Base-by-base conservation (phyloP, 345 rosid species). In the Mangifera indica region DNA sequence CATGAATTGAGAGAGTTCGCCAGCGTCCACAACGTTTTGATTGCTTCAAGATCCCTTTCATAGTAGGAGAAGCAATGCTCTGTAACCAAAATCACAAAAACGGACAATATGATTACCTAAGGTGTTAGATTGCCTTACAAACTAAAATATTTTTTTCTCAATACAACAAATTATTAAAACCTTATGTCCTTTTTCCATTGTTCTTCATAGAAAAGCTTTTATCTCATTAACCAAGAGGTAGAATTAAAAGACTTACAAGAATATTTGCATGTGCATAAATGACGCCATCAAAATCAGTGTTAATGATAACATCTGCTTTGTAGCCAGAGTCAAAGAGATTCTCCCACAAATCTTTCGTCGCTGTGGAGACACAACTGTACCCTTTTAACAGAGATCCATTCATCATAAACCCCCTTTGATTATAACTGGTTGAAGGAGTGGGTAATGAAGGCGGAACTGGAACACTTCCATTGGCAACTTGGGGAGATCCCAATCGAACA, bases 1-100 rank as follows among this genome's bases (percentile, higher is more conserved):
- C 98, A 1, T 49, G 83, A 45, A 92, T 84, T 0, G 93, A 78
- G 72, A 92, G 82, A 56, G 85, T 75, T 78, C 76, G 75, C 66
- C 72, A 77, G 2, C 77, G 74, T 15, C 91, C 91, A 53, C 57
- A 80, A 40, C 70, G 48, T 80, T 86, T 87, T 5, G 92, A 83
- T 80, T 84, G 79, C 76, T 84, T 90, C 74, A 94, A 73, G 87
- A 90, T 85, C 66, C 91, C 93, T 84, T 73, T 92, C 66, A 94
- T 84, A 60, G 85, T 93, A 51, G 83, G 80, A 69, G 97, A 92
- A 69, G 97, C 97, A 83, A 81, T 85, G 54, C 97, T 93, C 98
- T 94, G 78, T 68, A n/a, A 61, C 15, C 22, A 61, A 51, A 55
- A 48, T 60, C 63, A 40, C 42, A 53, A 62, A 57, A 55, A 60